Percentiles rank a stretch among this genome's conserved stretches.
These are phyloP conservation scores for Cylindricascospora bacillispora DNA, from an alignment of 1,139 yeast genomes.

Conservation along the genomic window DNA sequence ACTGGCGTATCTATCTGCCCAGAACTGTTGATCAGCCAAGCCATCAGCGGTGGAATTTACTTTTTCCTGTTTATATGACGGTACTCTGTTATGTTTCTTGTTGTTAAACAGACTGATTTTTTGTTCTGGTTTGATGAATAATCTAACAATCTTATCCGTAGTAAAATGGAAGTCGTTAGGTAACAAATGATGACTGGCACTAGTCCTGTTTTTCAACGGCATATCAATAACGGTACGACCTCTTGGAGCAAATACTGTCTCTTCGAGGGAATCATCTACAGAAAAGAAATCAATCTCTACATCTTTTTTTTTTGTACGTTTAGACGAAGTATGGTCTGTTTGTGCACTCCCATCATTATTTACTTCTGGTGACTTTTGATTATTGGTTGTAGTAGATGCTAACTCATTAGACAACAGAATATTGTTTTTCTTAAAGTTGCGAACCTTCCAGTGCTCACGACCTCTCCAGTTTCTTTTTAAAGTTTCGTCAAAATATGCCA, in stretches of 20 bases:
- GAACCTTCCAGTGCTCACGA: constrained; percentile 87
- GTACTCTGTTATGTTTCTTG: constrained; percentile 4
- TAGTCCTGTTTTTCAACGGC: constrained; percentile 32
- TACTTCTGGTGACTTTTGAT: constrained; percentile 2
- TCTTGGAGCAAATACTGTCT: constrained; percentile 37
- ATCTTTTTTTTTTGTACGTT: constrained; percentile 27
- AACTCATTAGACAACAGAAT: constrained; percentile 7
- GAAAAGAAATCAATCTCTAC: constrained; percentile 41
- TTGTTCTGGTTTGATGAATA: constrained; percentile 56
- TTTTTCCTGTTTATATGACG: constrained; percentile 2
- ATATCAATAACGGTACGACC: constrained; percentile 31
- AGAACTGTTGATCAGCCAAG: constrained; percentile 53
- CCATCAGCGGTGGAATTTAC: too few relatives aligned
- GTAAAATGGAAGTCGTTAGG: constrained; percentile 71
- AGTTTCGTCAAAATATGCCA: constrained; percentile 68
- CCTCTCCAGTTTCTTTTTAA: constrained; percentile 75
- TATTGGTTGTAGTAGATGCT: constrained; percentile 2
- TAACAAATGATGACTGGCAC: constrained; percentile 36
- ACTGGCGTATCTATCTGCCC: too few relatives aligned
- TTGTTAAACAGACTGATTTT: constrained; percentile 26
- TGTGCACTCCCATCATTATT: constrained; percentile 13
- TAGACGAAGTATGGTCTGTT: constrained; percentile 24
- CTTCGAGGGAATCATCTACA: constrained; percentile 25
- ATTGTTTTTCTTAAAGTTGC: constrained; percentile 35
- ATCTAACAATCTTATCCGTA: constrained; percentile 51